Percentiles rank a stretch among this genome's conserved stretches.
Evolutionary conservation across 345 rosid species (phyloP).

Genomic region (Lepidium sativum): DNA sequence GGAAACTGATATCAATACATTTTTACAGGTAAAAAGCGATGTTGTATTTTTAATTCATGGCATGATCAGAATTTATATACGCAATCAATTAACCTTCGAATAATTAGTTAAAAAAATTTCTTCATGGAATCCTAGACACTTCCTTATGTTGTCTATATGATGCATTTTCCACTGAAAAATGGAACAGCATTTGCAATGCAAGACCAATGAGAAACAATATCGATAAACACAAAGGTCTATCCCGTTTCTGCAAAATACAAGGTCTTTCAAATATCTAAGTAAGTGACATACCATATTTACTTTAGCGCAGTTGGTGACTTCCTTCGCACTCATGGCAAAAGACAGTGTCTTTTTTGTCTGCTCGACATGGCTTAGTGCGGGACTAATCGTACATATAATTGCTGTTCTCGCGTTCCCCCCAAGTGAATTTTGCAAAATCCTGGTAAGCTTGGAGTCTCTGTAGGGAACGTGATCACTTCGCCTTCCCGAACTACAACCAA

Average conservation of each 20-base stretch:
- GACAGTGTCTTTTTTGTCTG: conserved; percentile 82
- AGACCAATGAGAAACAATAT: neutral
- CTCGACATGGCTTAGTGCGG: conserved; percentile 86
- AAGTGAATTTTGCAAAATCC: conserved; percentile 92
- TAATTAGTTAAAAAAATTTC: neutral
- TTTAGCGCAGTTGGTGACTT: conserved; percentile 83
- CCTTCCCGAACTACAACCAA: conserved; percentile 64
- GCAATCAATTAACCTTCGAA: neutral
- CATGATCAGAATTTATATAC: neutral
- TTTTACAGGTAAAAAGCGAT: neutral
- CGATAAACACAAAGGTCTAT: neutral
- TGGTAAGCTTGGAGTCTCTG: conserved; percentile 93
- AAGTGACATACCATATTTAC: conserved; percentile 71
- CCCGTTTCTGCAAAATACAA: neutral
- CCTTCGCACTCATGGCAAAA: conserved; percentile 90
- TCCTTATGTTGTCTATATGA: neutral
- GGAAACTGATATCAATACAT: neutral
- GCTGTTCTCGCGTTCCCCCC: conserved; percentile 98
- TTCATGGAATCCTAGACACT: neutral
- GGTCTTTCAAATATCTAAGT: neutral
- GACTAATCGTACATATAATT: conserved; percentile 90
- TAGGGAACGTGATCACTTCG: conserved; percentile 70
- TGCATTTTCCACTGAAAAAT: neutral
- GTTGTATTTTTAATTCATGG: neutral
- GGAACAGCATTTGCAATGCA: neutral